These are phyloP conservation scores for Aspergillus ostianus DNA, from an alignment of 495 filamentous ascomycete genomes.

Conservation along the genomic window DNA sequence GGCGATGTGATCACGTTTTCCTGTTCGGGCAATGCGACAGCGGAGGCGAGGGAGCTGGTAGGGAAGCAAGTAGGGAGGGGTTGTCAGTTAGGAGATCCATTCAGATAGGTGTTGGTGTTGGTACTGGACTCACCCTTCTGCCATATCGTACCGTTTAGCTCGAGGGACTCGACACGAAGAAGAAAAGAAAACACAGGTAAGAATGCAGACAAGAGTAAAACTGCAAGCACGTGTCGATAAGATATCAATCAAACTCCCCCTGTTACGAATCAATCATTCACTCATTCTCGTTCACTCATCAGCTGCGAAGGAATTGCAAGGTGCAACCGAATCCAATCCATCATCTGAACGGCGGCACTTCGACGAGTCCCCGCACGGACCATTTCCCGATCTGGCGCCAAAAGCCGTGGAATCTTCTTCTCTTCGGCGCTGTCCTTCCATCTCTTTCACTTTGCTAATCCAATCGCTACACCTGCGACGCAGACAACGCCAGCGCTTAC, in stretches of 20 bases:
- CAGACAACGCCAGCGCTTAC: too few relatives aligned
- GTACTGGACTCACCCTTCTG: conserved; percentile 28
- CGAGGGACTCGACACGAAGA: not conserved
- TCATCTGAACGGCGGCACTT: conserved; percentile 11
- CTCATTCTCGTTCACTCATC: not conserved
- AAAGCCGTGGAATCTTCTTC: conserved; percentile 8
- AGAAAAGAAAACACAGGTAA: not conserved
- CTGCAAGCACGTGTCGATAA: not conserved
- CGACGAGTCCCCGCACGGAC: conserved; percentile 16
- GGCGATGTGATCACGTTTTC: conserved; percentile 30
- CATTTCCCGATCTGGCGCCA: conserved; percentile 15
- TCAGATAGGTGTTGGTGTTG: not conserved
- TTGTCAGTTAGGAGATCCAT: not conserved
- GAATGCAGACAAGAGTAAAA: not conserved
- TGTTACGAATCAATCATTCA: not conserved
- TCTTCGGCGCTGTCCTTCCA: conserved; percentile 8
- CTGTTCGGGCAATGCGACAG: conserved; percentile 60
- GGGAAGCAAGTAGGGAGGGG: not conserved
- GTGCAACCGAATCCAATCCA: not conserved
- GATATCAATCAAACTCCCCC: not conserved
- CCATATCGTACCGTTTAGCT: conserved; percentile 19
- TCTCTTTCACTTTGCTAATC: conserved; percentile 3
- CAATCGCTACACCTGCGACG: conserved; percentile 2
- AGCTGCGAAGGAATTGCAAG: not conserved
- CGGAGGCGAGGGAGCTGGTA: conserved; percentile 56